Base-by-base conservation (phyloP, 768 basidiomycete species). In the Boletus insuetus region DNA sequence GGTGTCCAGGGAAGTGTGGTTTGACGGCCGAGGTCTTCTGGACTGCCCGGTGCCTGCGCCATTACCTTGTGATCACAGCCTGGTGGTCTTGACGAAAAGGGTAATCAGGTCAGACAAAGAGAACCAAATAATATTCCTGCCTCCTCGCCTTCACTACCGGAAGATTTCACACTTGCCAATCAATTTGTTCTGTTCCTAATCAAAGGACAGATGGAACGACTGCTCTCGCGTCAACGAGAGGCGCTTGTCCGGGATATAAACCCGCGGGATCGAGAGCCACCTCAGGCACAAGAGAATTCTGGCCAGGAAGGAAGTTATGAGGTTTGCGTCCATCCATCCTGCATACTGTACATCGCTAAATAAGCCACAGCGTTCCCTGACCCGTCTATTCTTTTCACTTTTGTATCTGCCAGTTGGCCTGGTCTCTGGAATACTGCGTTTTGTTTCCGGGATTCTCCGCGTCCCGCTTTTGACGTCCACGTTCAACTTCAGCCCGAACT, bases 401-500 rank as follows among this genome's bases (percentile, higher is more conserved):
- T 63, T 89, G 50, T 73, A 82, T 10, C 73, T 84, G 39, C 87
- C 90, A 0, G 68, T 90, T 46, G 78, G 82, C 53, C 67, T 89
- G 47, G 43, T 49, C 43, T 58, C 43, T 5, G 12, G 42, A 26
- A 34, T 89, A n/a, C 66, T 88, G 44, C 82, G 84, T 38, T 86
- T 87, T 68, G 62, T 91, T 38, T 82, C 90, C 56, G 75, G 79
- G 35, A 63, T 88, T 19, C 76, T 93, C 13, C 85, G 85, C 22
- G 79, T 91, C 13, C 86, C 89, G 11, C 55, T 90, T 14, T 84
- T 87, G 2, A 79, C 81, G 48, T 81, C 86, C 66, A 71, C 81
- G 48, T 81, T 86, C 66, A 71, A 72, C 31, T 67, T 74, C 2
- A 70, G 75, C 46, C 74, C 82, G 11, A 49, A 57, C 58, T 78